Conservation (phyloP, 179 eudicot species). For the Beta macrorhiza region DNA sequence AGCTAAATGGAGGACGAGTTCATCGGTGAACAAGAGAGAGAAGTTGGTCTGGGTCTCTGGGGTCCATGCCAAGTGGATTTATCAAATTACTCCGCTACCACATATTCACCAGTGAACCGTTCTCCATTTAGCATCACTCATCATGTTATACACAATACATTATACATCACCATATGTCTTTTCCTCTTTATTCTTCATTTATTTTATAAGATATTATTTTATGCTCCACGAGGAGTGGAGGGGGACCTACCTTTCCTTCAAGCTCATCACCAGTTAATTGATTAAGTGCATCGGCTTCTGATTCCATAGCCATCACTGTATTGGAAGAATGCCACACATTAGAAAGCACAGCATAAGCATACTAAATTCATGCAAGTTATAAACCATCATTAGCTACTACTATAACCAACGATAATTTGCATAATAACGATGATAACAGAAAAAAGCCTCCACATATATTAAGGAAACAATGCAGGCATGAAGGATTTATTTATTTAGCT, state of each 20-base stretch:
- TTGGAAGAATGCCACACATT: neutral
- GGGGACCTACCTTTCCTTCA: constrained; percentile 73
- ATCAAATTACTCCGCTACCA: too few relatives aligned
- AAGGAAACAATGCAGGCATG: neutral
- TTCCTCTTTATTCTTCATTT: neutral
- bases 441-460: neutral
- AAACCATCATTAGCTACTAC: neutral
- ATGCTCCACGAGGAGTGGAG: neutral
- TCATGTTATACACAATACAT: neutral
- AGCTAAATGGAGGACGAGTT: neutral
- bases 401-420: neutral
- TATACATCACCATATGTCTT: neutral
- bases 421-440: neutral
- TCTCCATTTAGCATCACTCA: too few relatives aligned
- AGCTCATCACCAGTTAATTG: constrained; percentile 85
- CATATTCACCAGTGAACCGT: too few relatives aligned
- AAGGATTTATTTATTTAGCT: neutral
- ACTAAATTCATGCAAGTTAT: neutral
- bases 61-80: too few relatives aligned
- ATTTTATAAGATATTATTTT: neutral
- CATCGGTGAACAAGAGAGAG: neutral
- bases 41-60: too few relatives aligned
- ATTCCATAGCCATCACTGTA: constrained; percentile 89
- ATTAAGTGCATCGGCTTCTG: constrained; percentile 87
- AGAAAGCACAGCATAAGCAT: constrained; percentile 4